A percentile compares a stretch with the other conserved stretches of the same genome.
These are phyloP conservation scores for Arabidopsis suecica DNA, from an alignment of 345 rosid genomes.

Conservation along the genomic window DNA sequence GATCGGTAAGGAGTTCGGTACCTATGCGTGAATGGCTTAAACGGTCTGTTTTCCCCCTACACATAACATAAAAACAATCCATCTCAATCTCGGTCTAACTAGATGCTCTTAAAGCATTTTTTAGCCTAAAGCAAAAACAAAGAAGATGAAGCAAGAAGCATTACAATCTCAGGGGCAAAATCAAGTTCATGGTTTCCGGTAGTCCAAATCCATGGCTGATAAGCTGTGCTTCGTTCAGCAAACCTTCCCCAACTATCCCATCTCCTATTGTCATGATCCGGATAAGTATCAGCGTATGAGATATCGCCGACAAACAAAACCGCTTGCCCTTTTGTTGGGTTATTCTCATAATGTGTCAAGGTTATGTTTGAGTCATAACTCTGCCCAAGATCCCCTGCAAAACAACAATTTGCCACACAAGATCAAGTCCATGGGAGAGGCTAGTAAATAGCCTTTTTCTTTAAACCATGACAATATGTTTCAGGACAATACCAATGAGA, in stretches of 20 bases:
- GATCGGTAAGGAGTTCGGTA: constrained; percentile 74
- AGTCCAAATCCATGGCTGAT: constrained; percentile 99
- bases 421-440: constrained; percentile 5
- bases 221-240: constrained; percentile 79
- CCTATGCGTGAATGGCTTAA: constrained; percentile 73
- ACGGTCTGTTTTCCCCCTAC: constrained; percentile 87
- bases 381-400: constrained; percentile 96
- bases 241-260: constrained; percentile 98
- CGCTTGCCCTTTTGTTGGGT: constrained; percentile 67
- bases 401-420: constrained; percentile 21
- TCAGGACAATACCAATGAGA: constrained; percentile 51
- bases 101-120: constrained; percentile 3
- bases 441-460: background rate
- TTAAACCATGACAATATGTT: constrained; percentile 2
- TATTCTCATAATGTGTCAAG: constrained; percentile 75
- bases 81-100: constrained; percentile 18
- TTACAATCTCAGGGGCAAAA: constrained; percentile 74
- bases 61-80: constrained; percentile 7
- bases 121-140: background rate
- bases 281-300: constrained; percentile 83
- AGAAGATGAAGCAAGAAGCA: constrained; percentile 24
- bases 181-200: constrained; percentile 90
- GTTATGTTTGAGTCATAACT: constrained; percentile 83
- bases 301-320: constrained; percentile 85
- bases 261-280: constrained; percentile 68